Base-by-base conservation (phyloP, 805 yeast genomes). In the Myxozyma mucilagina region DNA sequence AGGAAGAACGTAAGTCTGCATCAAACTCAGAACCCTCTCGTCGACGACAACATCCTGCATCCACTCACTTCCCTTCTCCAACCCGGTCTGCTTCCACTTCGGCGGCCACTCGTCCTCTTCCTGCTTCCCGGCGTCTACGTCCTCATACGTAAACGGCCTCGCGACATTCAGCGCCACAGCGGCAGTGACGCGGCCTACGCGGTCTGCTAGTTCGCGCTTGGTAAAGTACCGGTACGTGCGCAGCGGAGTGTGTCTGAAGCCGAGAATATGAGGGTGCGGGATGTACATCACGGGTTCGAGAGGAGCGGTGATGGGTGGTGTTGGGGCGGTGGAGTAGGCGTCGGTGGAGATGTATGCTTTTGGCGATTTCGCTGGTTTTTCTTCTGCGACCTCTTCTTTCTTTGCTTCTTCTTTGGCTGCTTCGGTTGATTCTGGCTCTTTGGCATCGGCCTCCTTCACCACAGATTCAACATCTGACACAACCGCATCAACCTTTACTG, bases 51-150 rank as follows among this genome's bases (percentile, higher is more conserved):
- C 76, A 32, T 87, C 92, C 70, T 85, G 84, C 57, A 87, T 84
- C 99, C 99, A 93, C 72, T 93, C 97, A 65, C 96, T 87, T 44
- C 82, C 76, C 66, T 84, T 87, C 55, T 84, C 87, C 50, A 74
- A 72, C n/a, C 97, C 96, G 60, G 80, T 81, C 66, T 84, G 80
- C 38, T 89, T 87, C 97, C 97, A 93, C 60, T 81, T 80, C 57
- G 39, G 74, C 13, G 97, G 97, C 97, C 97, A 93, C 66, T 89
- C 93, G 5, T 73, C 69, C 71, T 92, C 97, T 72, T 91, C 97
- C 45, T 78, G 84, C 18, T 72, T 70, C 14, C 82, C 82, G 60
- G 76, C 72, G 32, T 74, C 74, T 16, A 74, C 70, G 59, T 84
- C 85, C 3, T 68, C 67, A 10, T 70, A 60, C 49, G 78, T 75